Conservation (phyloP, 2,329 filamentous ascomycete species). For the Shiraia sp. region DNA sequence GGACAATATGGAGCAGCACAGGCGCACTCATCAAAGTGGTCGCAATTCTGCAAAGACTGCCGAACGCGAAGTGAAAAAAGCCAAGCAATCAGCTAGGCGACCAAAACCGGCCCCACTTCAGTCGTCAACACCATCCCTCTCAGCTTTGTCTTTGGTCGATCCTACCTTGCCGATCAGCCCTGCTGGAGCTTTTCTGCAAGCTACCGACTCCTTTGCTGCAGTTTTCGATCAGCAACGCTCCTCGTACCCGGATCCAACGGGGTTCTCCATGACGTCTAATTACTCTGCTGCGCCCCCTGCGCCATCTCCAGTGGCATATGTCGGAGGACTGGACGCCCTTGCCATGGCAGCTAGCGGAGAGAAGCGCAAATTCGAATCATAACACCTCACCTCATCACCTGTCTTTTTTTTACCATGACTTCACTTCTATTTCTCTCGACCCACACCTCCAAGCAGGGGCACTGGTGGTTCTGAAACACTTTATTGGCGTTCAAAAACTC, state of each 20-base stretch:
- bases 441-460: slow-evolving; percentile 10
- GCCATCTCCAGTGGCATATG: too few species aligned
- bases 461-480: slow-evolving; percentile 12
- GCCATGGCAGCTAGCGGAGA: slow-evolving; percentile 44
- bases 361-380: slow-evolving; percentile 45
- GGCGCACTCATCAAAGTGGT: slow-evolving; percentile 70
- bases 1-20: slow-evolving; percentile 87
- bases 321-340: slow-evolving; percentile 43
- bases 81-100: slow-evolving; percentile 39
- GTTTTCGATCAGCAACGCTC: slow-evolving; percentile 29
- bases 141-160: slow-evolving; percentile 31
- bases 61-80: slow-evolving; percentile 44
- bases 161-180: slow-evolving; percentile 36
- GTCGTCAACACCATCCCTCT: slow-evolving; percentile 22
- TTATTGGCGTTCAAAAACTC: slow-evolving; percentile 26
- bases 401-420: slow-evolving; percentile 5
- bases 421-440: slow-evolving; percentile 2
- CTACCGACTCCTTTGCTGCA: slow-evolving; percentile 24
- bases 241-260: slow-evolving; percentile 37
- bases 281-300: too few species aligned
- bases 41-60: slow-evolving; percentile 44
- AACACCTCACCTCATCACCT: too few species aligned
- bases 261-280: slow-evolving; percentile 25
- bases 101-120: slow-evolving; percentile 40
- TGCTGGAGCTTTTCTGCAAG: slow-evolving; percentile 31